Conservation (phyloP, 345 rosid species). For the Arabis hirsuta region DNA sequence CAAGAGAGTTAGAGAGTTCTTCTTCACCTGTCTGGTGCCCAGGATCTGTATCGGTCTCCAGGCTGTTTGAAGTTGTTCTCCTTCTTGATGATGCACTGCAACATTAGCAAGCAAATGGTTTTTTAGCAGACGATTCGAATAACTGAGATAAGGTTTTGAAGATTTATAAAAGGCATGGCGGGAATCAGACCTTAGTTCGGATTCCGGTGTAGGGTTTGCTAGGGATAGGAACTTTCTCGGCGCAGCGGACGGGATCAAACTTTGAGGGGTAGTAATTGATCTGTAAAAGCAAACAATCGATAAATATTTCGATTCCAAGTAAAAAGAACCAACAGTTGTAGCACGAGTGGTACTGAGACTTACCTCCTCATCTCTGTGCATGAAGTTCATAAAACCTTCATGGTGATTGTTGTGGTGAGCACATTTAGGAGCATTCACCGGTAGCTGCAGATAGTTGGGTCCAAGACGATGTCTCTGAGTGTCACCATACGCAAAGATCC, state of each 20-base stretch:
- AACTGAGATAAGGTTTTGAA: background rate
- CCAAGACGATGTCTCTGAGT: conserved; percentile 99
- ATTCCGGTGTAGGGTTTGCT: conserved; percentile 59
- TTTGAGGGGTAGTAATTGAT: conserved; percentile 93
- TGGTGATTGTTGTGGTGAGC: conserved; percentile 96
- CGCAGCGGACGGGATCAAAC: conserved; percentile 81
- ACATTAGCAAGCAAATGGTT: background rate
- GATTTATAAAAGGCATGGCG: background rate
- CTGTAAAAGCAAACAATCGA: conserved; percentile 47
- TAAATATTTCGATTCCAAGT: background rate
- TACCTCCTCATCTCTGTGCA: conserved; percentile 97
- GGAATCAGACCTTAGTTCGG: conserved; percentile 70
- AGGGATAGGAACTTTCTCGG: conserved; percentile 75
- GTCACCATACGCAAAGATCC: conserved; percentile 88
- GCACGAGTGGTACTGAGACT: conserved; percentile 5
- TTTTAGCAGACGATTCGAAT: background rate
- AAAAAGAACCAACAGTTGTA: conserved; percentile 1
- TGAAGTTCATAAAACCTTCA: conserved; percentile 94
- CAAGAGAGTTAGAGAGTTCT: background rate
- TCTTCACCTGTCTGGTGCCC: conserved; percentile 75
- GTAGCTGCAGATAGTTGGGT: conserved; percentile 93
- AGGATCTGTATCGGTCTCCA: conserved; percentile 83
- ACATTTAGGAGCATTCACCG: conserved; percentile 95
- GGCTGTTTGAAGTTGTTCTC: conserved; percentile 94
- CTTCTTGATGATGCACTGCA: conserved; percentile 70